A percentile compares a stretch with the other conserved stretches of the same genome.
Evolutionary conservation across 78 protist species (phyloP).

Genomic region (Andalucia godoyi): DNA sequence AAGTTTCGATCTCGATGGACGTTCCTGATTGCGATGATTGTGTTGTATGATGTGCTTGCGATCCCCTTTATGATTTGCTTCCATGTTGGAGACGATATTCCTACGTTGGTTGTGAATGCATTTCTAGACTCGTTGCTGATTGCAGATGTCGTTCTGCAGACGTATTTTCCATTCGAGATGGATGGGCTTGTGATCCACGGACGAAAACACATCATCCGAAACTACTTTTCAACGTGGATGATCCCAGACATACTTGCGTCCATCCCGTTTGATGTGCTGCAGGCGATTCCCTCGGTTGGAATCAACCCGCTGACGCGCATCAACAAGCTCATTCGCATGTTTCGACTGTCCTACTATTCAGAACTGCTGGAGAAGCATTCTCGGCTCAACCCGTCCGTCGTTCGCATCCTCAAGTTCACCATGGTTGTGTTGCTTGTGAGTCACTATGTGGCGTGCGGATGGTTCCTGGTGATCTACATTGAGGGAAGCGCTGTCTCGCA

Average conservation of each 20-base stretch:
- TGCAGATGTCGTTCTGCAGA: no score
- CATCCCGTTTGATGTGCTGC: background rate
- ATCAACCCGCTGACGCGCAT: background rate
- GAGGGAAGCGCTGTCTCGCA: background rate
- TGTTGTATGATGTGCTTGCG: no score
- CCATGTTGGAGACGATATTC: no score
- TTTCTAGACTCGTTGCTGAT: no score
- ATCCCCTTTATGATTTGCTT: no score
- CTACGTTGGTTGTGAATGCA: no score
- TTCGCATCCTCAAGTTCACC: background rate
- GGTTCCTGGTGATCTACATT: background rate
- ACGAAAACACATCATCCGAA: background rate
- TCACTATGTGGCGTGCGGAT: constrained; percentile 14
- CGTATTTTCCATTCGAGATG: no score
- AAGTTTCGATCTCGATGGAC: no score
- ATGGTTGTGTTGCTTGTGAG: background rate
- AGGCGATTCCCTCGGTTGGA: background rate
- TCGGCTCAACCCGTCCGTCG: background rate
- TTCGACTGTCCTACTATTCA: background rate
- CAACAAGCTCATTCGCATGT: constrained; percentile 1
- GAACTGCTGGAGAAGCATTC: background rate
- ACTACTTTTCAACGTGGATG: background rate
- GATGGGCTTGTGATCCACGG: background rate
- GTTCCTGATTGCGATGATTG: no score
- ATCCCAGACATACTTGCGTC: background rate